Percentiles rank a stretch among this genome's conserved stretches.
Conservation (phyloP, 371 early-diverging fungal genomes). For the Massospora cicadina region DNA sequence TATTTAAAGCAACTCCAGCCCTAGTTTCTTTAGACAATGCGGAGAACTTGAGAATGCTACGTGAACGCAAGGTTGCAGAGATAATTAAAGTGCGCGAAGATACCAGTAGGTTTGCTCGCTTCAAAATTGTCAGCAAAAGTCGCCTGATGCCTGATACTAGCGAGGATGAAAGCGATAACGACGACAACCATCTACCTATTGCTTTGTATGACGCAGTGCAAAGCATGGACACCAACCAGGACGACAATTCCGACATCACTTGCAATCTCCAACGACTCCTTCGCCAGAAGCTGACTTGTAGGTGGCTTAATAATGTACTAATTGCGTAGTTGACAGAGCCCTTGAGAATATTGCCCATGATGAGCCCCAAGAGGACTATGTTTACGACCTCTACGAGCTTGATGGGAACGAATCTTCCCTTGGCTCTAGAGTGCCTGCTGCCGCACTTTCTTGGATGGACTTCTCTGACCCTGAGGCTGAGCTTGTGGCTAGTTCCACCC, state of each 20-base stretch:
- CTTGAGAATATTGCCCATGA: not conserved
- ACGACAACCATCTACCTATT: not conserved
- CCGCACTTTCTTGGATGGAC: not conserved
- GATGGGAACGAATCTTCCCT: not conserved
- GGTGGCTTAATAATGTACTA: not conserved
- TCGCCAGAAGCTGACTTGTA: not conserved
- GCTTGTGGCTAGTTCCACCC: not conserved
- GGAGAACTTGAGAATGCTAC: not conserved
- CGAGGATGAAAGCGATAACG: not conserved
- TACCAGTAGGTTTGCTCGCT: not conserved
- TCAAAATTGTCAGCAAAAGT: not conserved
- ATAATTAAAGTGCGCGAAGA: not conserved
- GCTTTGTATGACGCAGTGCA: not conserved
- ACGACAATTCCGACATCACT: not conserved
- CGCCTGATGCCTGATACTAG: not conserved
- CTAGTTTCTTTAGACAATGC: not conserved
- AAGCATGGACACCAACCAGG: not conserved
- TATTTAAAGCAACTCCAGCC: not conserved
- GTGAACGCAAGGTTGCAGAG: not conserved
- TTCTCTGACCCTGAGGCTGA: not conserved
- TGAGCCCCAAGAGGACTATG: not conserved
- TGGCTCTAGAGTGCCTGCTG: not conserved
- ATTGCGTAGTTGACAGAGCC: not conserved
- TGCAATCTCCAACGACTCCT: not conserved
- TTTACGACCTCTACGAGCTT: not conserved